Percentiles rank a stretch among this genome's conserved stretches.
These are phyloP conservation scores for Cylindrotheca fusiformis DNA, from an alignment of 108 stramenopile genomes.

Conservation along the genomic window DNA sequence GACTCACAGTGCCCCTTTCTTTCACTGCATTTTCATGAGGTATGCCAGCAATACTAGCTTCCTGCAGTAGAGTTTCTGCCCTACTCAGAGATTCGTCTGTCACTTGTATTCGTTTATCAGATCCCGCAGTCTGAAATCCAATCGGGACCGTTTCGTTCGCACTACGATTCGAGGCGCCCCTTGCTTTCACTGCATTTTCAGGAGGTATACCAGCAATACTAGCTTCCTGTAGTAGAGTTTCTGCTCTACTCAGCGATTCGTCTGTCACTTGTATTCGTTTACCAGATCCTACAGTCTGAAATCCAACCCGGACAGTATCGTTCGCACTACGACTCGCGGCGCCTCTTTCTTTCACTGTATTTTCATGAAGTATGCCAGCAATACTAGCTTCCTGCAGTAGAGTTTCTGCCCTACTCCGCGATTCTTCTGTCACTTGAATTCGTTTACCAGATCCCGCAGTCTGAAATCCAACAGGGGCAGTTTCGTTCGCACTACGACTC, in stretches of 20 bases:
- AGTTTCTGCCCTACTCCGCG: slow-evolving; percentile 15
- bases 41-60: too few species aligned
- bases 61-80: too few species aligned
- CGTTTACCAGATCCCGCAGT: slow-evolving; percentile 26
- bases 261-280: slow-evolving; percentile 20
- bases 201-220: too few species aligned
- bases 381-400: slow-evolving; percentile 3
- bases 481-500: neutral
- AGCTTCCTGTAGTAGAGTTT: too few species aligned
- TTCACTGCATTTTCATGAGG: too few species aligned
- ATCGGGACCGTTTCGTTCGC: too few species aligned
- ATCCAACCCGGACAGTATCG: neutral
- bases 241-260: too few species aligned
- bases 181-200: too few species aligned
- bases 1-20: too few species aligned
- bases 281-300: too few species aligned
- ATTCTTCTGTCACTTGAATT: slow-evolving; percentile 28
- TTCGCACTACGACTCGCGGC: neutral
- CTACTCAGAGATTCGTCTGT: slow-evolving; percentile 27
- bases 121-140: slow-evolving; percentile 56
- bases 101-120: slow-evolving; percentile 17
- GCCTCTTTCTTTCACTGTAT: neutral
- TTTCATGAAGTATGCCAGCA: too few species aligned
- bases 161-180: too few species aligned
- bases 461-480: slow-evolving; percentile 4